Base-by-base conservation (phyloP, 2,329 filamentous ascomycete genomes). In the Colletotrichum cereale region DNA sequence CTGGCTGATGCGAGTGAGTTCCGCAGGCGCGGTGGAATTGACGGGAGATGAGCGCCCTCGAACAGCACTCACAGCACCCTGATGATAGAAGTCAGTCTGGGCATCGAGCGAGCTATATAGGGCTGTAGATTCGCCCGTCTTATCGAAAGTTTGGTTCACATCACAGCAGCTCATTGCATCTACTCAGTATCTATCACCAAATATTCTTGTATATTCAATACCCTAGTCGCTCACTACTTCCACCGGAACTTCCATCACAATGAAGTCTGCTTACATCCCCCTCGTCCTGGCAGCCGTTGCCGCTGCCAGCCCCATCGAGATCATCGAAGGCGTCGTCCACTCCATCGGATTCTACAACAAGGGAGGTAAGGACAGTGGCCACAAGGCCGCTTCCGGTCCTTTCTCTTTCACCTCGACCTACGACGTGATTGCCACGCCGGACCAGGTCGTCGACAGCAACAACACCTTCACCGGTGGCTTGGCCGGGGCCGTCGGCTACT, bases 361-460 rank as follows among this genome's bases (percentile, higher is more conserved):
- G 29, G 75, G 76, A 7, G 67, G 73, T 31, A 21, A 38, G 3
- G 5, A 5, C 53, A 5, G 5, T 11, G 65, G 48, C 38, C 29
- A 67, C 44, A 60, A 69, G 61, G 50, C 26, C 18, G 8, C 58
- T 4, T 34, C 56, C 6, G 53, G 63, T 26, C 79, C 79, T 3
- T 81, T 81, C 72, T 61, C 69, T 72, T 89, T 87, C 80, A 87
- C 86, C 67, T 85, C 84, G 24, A 84, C 82, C 68, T 88, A 84
- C 79, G 74, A 81, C 50, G 78, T 88, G 68, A 77, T 82, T 53
- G 86, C 87, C 21, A 84, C 80, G 5, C 86, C 86, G 1, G 80
- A 85, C 52, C 80, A 88, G 74, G 86, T 88, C 69, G 83, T 87
- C 73, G 81, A 85, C 73, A 77, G 77, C 57, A 81, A 80, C 7